These are phyloP conservation scores for Leccinum angustisporum DNA, from an alignment of 1,284 basidiomycete genomes.

Conservation along the genomic window DNA sequence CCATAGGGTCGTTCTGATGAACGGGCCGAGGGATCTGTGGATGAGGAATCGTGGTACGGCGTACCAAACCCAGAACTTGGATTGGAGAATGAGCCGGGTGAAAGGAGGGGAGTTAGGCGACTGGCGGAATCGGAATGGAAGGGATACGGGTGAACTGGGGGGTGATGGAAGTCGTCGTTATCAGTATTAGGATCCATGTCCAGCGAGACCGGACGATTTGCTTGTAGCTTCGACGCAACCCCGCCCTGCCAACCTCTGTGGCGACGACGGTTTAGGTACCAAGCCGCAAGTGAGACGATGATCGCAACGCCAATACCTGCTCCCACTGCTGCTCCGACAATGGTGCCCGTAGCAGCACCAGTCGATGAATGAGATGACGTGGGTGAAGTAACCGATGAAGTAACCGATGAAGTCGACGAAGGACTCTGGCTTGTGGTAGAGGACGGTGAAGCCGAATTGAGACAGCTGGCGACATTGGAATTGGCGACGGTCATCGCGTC, in stretches of 20 bases:
- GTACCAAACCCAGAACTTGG: neutral
- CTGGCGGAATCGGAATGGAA: constrained; percentile 28
- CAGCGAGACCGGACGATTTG: constrained; percentile 31
- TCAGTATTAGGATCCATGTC: constrained; percentile 30
- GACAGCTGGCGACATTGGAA: constrained; percentile 53
- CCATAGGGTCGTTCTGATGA: constrained; percentile 26
- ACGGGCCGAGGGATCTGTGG: constrained; percentile 7
- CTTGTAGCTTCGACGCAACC: constrained; percentile 17
- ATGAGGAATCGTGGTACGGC: constrained; percentile 9
- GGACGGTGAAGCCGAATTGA: constrained; percentile 51
- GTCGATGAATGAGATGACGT: constrained; percentile 21
- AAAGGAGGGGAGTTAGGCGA: constrained; percentile 17
- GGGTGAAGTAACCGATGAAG: constrained; percentile 36
- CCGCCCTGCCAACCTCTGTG: constrained; percentile 26
- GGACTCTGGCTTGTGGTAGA: constrained; percentile 39
- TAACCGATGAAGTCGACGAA: constrained; percentile 30
- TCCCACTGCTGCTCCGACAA: constrained; percentile 62
- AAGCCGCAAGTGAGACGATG: constrained; percentile 46
- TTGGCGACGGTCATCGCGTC: constrained; percentile 47
- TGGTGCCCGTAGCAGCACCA: constrained; percentile 43
- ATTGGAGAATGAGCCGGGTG: constrained; percentile 3
- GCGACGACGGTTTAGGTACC: constrained; percentile 41
- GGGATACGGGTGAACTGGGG: constrained; percentile 32
- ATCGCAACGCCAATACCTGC: constrained; percentile 51
- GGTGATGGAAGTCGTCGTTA: constrained; percentile 16